A percentile compares a stretch with the other conserved stretches of the same genome.
Conservation (phyloP, 2,329 filamentous ascomycete genomes). For the Penicillium sp. region DNA sequence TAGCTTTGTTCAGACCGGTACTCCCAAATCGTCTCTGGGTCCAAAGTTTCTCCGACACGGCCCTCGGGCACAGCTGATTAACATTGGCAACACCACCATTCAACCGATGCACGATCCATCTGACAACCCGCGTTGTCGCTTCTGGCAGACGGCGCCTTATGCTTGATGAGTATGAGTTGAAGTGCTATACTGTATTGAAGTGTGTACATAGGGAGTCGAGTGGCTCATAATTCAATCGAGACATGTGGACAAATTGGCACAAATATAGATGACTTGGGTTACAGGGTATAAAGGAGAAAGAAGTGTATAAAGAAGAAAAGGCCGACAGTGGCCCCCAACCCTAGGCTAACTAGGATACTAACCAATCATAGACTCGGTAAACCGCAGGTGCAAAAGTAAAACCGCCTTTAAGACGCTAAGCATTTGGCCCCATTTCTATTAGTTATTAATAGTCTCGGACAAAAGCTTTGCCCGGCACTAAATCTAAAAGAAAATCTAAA, state of each 20-base stretch:
- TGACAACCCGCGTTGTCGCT: conserved; percentile 47
- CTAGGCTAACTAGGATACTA: neutral
- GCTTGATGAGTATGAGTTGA: neutral
- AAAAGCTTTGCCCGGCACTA: conserved; percentile 2
- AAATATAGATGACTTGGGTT: neutral
- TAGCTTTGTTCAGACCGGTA: conserved; percentile 34
- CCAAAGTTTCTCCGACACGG: conserved; percentile 48
- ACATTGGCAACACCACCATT: conserved; percentile 43
- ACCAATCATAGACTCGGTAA: neutral
- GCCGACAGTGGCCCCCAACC: neutral
- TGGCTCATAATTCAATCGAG: neutral
- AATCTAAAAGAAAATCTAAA: too few species aligned
- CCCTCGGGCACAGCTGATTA: conserved; percentile 40
- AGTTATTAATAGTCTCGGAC: neutral
- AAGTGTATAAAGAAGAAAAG: too few species aligned
- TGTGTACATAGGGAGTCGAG: neutral
- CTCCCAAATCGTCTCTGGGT: conserved; percentile 32
- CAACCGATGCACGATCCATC: conserved; percentile 43
- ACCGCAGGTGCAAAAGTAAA: neutral
- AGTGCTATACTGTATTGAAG: neutral
- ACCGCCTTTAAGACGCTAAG: neutral
- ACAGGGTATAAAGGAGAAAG: neutral
- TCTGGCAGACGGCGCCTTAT: conserved; percentile 51
- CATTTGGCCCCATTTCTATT: neutral
- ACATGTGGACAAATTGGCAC: neutral